Evolutionary conservation across 495 filamentous ascomycete genomes (phyloP).

Genomic region (Aspergillus panamensis): DNA sequence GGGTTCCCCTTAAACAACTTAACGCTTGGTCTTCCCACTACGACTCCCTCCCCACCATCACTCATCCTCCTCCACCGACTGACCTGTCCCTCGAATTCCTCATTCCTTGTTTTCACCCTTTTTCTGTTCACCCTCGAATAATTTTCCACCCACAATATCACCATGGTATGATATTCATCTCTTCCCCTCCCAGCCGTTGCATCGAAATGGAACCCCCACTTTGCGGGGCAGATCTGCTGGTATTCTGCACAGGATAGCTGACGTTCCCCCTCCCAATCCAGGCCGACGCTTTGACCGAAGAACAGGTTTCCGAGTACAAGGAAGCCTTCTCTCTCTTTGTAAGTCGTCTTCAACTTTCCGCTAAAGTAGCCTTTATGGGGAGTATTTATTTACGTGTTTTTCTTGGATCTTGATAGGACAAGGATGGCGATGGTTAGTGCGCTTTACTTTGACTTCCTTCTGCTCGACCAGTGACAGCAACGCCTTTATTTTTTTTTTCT

Average conservation of each 20-base stretch:
- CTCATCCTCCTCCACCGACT: slow-evolving; percentile 16
- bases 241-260: slow-evolving; percentile 23
- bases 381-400: slow-evolving; percentile 23
- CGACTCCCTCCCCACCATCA: slow-evolving; percentile 7
- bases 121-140: slow-evolving; percentile 19
- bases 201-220: slow-evolving; percentile 29
- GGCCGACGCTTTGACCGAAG: slow-evolving; percentile 94
- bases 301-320: slow-evolving; percentile 99
- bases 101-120: slow-evolving; percentile 14
- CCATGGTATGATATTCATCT: slow-evolving; percentile 32
- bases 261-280: slow-evolving; percentile 34
- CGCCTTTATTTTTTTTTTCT: slow-evolving; percentile 1
- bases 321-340: slow-evolving; percentile 99
- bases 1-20: slow-evolving; percentile 22
- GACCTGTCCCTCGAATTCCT: not conserved
- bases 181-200: slow-evolving; percentile 6
- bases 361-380: not conserved
- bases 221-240: slow-evolving; percentile 37
- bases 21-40: slow-evolving; percentile 12
- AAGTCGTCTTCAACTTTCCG: slow-evolving; percentile 48
- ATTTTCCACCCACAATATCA: slow-evolving; percentile 20
- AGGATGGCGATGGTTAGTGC: slow-evolving; percentile 98
- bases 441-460: slow-evolving; percentile 1
- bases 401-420: slow-evolving; percentile 65
- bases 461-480: not conserved